Evolutionary conservation across 371 early-diverging fungal species (phyloP).

Genomic region (Syncephalastrum contaminatum): DNA sequence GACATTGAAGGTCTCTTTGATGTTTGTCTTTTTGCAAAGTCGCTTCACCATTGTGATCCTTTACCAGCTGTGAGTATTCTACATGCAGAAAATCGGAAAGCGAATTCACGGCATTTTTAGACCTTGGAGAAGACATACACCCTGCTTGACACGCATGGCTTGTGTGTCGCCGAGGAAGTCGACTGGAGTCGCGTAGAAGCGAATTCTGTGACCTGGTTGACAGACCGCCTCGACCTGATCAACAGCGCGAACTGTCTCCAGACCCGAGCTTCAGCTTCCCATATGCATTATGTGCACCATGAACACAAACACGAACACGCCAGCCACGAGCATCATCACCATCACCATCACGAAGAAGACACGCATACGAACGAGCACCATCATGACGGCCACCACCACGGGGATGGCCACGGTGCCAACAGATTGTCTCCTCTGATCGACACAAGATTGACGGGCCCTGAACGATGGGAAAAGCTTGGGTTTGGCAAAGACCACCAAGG

Average conservation of each 20-base stretch:
- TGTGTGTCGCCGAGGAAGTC: slow-evolving; percentile 33
- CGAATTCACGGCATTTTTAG: slow-evolving; percentile 7
- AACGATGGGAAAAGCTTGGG: slow-evolving; percentile 15
- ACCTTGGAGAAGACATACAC: slow-evolving; percentile 20
- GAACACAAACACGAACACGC: not conserved
- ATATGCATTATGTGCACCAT: slow-evolving; percentile 1
- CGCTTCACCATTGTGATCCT: slow-evolving; percentile 35
- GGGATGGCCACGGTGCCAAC: slow-evolving; percentile 7
- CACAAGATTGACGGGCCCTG: slow-evolving; percentile 1
- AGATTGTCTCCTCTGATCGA: slow-evolving; percentile 9
- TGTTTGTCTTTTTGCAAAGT: slow-evolving; percentile 33
- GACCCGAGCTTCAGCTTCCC: not conserved
- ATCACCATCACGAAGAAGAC: not conserved
- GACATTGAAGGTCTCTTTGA: slow-evolving; percentile 17
- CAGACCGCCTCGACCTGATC: slow-evolving; percentile 30
- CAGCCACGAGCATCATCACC: not conserved
- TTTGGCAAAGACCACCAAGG: not conserved
- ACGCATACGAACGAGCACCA: too few species aligned
- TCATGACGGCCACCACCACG: not conserved
- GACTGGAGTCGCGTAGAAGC: slow-evolving; percentile 9
- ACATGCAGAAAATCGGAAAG: not conserved
- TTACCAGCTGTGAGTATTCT: slow-evolving; percentile 20
- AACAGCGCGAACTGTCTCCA: slow-evolving; percentile 3
- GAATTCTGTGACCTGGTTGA: slow-evolving; percentile 14
- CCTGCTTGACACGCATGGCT: slow-evolving; percentile 22